Base-by-base conservation (phyloP, 305 asterid genomes). In the Euphrasia arctica region DNA sequence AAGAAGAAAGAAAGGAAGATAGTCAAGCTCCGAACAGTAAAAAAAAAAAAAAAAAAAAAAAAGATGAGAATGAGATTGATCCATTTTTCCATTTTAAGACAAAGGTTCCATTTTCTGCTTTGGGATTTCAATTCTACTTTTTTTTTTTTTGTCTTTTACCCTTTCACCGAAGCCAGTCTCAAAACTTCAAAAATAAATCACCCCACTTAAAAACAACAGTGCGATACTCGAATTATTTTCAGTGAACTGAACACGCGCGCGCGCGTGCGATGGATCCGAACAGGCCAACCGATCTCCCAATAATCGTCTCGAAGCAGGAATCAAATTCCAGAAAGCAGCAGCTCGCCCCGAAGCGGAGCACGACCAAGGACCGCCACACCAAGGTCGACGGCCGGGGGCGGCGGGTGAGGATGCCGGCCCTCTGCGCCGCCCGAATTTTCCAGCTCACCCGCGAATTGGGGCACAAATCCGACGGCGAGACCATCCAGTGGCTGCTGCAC, bases 311-410 rank as follows among this genome's bases (percentile, higher is more conserved):
- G 15, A 87, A 79, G 6, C 75, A 68, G 9, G 84, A 79, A 50
- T 25, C 27, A 25, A 85, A 83, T 2, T 62, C 80, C 2, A 72
- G 76, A 68, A 88, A 83, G 39, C 85, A 72, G 15, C 77, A 77
- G 13, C 67, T 83, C 49, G 83, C 77, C 4, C 89, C 96, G 0
- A 88, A 82, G 51, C 66, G 91, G 57, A 82, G 70, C 78, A 80
- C 91, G 2, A 88, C 78, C 80, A 85, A 85, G 58, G 93, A 85
- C 63, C 73, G 93, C 22, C 93, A 85, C 74, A 85, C 84, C 0
- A 85, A 85, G 25, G 93, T 85, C 1, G 93, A 85, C 51, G 93
- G 93, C 67, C 74, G 93, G 10, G 93, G 93, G 14, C 65, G 93
- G 42, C 70, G 93, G 42, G 83, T 85, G 11, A 74, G 93, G 82